Evolutionary conservation across 805 yeast species (phyloP).

Genomic region (Blastobotrys terrestris): DNA sequence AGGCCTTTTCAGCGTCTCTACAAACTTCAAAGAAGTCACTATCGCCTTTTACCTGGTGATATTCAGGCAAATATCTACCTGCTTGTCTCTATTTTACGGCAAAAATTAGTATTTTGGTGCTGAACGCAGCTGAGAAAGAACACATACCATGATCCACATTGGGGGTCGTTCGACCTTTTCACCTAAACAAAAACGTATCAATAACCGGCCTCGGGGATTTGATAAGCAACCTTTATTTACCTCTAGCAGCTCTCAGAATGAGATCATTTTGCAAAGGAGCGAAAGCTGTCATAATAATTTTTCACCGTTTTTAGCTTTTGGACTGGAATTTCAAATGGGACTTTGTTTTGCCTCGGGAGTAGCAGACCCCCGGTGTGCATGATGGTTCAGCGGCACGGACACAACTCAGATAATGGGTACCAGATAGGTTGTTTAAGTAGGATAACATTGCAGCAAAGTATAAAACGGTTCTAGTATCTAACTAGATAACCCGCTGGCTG

Average conservation of each 20-base stretch:
- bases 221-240: constrained; percentile 23
- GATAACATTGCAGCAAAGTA: too few relatives aligned
- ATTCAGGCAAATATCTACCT: constrained; percentile 76
- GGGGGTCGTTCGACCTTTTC: constrained; percentile 96
- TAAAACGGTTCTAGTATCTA: too few relatives aligned
- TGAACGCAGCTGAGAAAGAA: constrained; percentile 29
- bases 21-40: constrained; percentile 95
- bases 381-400: too few relatives aligned
- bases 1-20: constrained; percentile 87
- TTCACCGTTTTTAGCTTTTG: not conserved
- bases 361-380: not conserved
- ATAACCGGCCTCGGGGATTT: not conserved
- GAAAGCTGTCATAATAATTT: constrained; percentile 40
- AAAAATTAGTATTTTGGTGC: not conserved
- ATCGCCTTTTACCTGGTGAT: constrained; percentile 78
- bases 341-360: not conserved
- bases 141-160: constrained; percentile 74
- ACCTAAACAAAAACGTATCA: constrained; percentile 26
- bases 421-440: too few relatives aligned
- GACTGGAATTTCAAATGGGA: not conserved
- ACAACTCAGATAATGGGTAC: too few relatives aligned
- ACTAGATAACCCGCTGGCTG: too few relatives aligned
- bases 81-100: constrained; percentile 55
- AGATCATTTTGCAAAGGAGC: constrained; percentile 83
- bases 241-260: constrained; percentile 85